Evolutionary conservation across 495 filamentous ascomycete species (phyloP).

Genomic region (Penicillium simplicissimum): DNA sequence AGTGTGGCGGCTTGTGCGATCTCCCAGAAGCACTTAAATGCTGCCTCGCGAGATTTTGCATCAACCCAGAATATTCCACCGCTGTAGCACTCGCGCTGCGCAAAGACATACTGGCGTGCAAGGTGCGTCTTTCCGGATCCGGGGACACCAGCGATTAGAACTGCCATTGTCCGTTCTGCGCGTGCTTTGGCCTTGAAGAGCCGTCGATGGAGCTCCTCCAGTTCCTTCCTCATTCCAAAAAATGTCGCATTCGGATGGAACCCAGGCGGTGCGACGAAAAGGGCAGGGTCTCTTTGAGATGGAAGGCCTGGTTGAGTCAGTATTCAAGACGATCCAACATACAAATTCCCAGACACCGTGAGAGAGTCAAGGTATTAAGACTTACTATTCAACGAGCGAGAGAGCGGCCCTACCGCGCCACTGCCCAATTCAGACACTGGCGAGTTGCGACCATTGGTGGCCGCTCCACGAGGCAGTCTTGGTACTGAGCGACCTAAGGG

Average conservation of each 20-base stretch:
- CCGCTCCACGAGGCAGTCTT: slow-evolving; percentile 18
- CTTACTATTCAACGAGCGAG: slow-evolving; percentile 15
- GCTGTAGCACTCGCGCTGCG: slow-evolving; percentile 62
- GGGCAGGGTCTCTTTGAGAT: slow-evolving; percentile 22
- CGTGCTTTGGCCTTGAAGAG: slow-evolving; percentile 65
- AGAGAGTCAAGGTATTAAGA: not conserved
- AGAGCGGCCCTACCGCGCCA: slow-evolving; percentile 25
- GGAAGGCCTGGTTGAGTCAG: not conserved
- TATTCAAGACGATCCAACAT: not conserved
- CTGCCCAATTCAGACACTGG: slow-evolving; percentile 27
- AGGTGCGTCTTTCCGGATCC: slow-evolving; percentile 81
- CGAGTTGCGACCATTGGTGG: slow-evolving; percentile 29
- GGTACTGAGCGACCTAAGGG: slow-evolving; percentile 26
- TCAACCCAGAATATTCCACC: slow-evolving; percentile 83
- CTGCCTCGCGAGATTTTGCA: slow-evolving; percentile 62
- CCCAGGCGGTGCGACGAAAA: slow-evolving; percentile 70
- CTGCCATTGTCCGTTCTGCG: slow-evolving; percentile 62
- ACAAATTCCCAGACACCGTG: not conserved
- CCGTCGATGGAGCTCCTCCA: slow-evolving; percentile 66
- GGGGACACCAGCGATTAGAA: slow-evolving; percentile 71
- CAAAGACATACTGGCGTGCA: slow-evolving; percentile 78
- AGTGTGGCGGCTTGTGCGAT: slow-evolving; percentile 68
- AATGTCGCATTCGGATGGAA: slow-evolving; percentile 80
- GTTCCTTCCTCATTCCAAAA: slow-evolving; percentile 70
- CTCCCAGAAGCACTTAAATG: slow-evolving; percentile 70